These are phyloP conservation scores for Suillus luteus DNA, from an alignment of 768 basidiomycete species.

Conservation along the genomic window DNA sequence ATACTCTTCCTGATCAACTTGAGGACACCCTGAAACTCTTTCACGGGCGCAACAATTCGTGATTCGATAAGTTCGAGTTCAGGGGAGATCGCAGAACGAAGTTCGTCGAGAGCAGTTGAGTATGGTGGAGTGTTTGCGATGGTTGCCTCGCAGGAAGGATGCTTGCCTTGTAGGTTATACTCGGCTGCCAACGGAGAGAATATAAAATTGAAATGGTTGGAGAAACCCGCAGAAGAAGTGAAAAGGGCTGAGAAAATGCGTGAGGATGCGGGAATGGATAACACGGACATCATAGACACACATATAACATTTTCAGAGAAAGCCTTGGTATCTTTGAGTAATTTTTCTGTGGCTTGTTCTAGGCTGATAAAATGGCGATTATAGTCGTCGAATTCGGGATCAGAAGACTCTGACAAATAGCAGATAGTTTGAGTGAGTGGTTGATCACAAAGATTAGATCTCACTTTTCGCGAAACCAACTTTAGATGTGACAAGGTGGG, in stretches of 20 bases:
- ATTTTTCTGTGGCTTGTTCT: conserved; percentile 83
- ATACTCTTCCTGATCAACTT: conserved; percentile 93
- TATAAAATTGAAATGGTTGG: conserved; percentile 60
- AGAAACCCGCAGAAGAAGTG: conserved; percentile 62
- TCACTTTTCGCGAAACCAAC: conserved; percentile 92
- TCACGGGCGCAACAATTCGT: conserved; percentile 80
- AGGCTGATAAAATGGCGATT: conserved; percentile 74
- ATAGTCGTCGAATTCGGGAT: conserved; percentile 90
- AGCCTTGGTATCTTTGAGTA: conserved; percentile 87
- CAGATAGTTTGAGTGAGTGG: conserved; percentile 9
- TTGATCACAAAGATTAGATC: neutral
- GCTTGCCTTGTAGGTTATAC: conserved; percentile 74
- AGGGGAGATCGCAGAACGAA: conserved; percentile 75
- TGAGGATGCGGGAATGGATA: conserved; percentile 8
- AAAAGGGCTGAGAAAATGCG: conserved; percentile 53
- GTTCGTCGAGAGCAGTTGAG: conserved; percentile 76
- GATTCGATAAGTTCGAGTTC: conserved; percentile 94
- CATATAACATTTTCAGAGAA: conserved; percentile 84
- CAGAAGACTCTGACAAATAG: conserved; percentile 64
- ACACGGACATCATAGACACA: conserved; percentile 27
- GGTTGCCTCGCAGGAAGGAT: conserved; percentile 78
- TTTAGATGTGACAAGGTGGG: conserved; percentile 84
- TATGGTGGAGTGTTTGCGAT: conserved; percentile 77
- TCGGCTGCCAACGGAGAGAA: conserved; percentile 74
- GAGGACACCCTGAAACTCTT: conserved; percentile 84